Evolutionary conservation across 2,329 filamentous ascomycete species (phyloP).

Genomic region (Cylindrodendrum hubeiense): DNA sequence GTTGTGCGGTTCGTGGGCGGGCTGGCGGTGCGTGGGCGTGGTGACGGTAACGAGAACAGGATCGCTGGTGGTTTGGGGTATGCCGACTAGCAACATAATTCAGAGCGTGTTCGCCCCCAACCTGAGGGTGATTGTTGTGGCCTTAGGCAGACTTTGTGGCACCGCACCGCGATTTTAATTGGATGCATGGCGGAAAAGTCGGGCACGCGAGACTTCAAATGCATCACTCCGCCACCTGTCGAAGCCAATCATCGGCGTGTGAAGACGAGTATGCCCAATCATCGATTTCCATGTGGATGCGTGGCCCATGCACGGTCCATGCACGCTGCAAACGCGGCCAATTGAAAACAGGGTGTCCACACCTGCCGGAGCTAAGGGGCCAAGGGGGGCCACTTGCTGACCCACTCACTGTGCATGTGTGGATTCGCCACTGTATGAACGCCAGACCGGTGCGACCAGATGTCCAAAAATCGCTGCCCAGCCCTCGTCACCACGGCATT

Average conservation of each 20-base stretch:
- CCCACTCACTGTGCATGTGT: conserved; percentile 27
- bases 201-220: conserved; percentile 39
- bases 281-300: conserved; percentile 12
- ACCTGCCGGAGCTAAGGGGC: conserved; percentile 16
- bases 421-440: conserved; percentile 18
- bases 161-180: conserved; percentile 27
- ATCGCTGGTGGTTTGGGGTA: conserved; percentile 40
- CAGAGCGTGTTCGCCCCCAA: conserved; percentile 37
- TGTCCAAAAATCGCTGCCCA: conserved; percentile 10
- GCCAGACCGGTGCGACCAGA: not conserved
- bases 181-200: conserved; percentile 20
- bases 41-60: conserved; percentile 43
- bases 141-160: conserved; percentile 39
- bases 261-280: conserved; percentile 19
- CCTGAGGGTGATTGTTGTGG: conserved; percentile 30
- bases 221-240: conserved; percentile 36
- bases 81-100: conserved; percentile 45
- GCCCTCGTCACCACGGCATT: not conserved
- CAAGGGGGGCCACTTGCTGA: conserved; percentile 15
- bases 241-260: conserved; percentile 31
- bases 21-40: conserved; percentile 32
- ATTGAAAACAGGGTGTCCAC: conserved; percentile 20
- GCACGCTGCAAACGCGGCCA: conserved; percentile 9
- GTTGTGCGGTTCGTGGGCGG: conserved; percentile 30
- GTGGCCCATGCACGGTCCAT: not conserved